Base-by-base conservation (phyloP, 306 rosid species). In the Sindora glabra region DNA sequence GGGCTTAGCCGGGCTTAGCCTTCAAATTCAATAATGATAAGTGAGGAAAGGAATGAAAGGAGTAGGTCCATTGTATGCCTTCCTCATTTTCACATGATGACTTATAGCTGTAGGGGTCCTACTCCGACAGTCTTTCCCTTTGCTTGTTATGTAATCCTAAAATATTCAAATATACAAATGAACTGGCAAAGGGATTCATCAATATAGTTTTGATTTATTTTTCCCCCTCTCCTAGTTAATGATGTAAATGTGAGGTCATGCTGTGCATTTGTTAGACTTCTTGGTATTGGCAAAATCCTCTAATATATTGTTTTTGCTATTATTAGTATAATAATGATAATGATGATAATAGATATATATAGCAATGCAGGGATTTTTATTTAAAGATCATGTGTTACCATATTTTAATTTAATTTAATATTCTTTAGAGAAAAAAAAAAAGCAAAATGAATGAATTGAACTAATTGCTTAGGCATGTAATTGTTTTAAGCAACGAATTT, bases 171-270 rank as follows among this genome's bases (percentile, higher is more conserved):
- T n/a, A 54, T 15, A 3, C 11, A 12, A 37, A 10, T 10, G 5
- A 38, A n/a, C n/a, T n/a, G n/a, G 14, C n/a, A 38, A 38, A 38
- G 44, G 3, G 13, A n/a, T 1, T n/a, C 14, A 12, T n/a, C n/a
- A n/a, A 38, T 32, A 48, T 59, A 40, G 10, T 56, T 68, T 68
- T 33, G 3, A 13, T 8, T 54, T 39, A 7, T 30, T 65, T 29
- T 5, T n/a, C n/a, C n/a, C n/a, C n/a, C n/a, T n/a, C n/a, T n/a
- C n/a, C 6, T 3, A n/a, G n/a, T n/a, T 42, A 13, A 69, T 83
- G 80, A 80, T 44, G 83, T 67, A 65, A 68, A 65, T 23, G 36
- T 80, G 76, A 75, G 69, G 78, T 86, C 89, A 83, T 62, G 81
- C 80, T 80, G 25, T 64, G 75, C 76, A 56, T 45, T 67, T 34